Conservation (phyloP, 1,284 basidiomycete genomes). For the Kalmanozyma brasiliensis region DNA sequence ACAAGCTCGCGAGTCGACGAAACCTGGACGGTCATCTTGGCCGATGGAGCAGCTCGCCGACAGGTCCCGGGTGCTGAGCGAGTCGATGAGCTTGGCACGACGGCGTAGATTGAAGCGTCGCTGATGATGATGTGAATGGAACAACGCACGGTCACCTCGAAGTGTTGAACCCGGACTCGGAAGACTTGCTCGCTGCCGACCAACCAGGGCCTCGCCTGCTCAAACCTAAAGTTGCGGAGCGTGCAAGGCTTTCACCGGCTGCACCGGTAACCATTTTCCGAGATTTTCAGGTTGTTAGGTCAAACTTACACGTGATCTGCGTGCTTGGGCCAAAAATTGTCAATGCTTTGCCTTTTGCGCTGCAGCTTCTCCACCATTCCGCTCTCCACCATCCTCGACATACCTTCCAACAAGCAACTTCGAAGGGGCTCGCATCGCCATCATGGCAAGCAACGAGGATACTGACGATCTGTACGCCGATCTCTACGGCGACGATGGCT, state of each 20-base stretch:
- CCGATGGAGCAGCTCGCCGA: neutral
- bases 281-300: slow-evolving; percentile 8
- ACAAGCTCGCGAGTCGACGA: slow-evolving; percentile 19
- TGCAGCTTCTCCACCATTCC: neutral
- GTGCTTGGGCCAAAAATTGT: slow-evolving; percentile 23
- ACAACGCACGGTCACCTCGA: neutral
- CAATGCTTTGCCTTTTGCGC: neutral
- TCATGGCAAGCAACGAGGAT: slow-evolving; percentile 51
- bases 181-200: neutral
- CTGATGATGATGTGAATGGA: no score
- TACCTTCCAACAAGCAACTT: neutral
- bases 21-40: slow-evolving; percentile 23
- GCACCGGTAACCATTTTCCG: neutral
- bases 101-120: no score
- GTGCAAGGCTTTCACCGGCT: slow-evolving; percentile 2
- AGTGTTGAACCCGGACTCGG: neutral
- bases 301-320: slow-evolving; percentile 19
- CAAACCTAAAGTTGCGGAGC: no score
- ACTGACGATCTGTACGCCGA: slow-evolving; percentile 62
- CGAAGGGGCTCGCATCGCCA: neutral
- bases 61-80: no score
- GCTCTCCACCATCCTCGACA: neutral
- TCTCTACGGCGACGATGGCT: slow-evolving; percentile 50
- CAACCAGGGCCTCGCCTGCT: neutral
- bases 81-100: no score